Base-by-base conservation (phyloP, 805 yeast genomes). In the Candida sonorensis region DNA sequence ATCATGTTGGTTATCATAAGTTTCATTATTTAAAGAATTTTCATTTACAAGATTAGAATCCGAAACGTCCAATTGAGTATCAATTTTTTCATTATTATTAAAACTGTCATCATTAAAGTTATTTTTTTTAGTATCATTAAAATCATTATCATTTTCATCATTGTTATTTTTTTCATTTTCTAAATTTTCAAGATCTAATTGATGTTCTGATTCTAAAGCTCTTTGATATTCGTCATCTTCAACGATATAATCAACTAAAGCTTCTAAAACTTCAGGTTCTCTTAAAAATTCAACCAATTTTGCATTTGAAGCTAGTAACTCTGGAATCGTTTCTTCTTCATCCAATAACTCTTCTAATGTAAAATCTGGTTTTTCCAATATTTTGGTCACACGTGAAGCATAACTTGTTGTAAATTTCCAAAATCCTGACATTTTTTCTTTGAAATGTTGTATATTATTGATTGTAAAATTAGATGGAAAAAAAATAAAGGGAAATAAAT, bases 271-370 rank as follows among this genome's bases (percentile, higher is more conserved):
- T 33, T 77, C 82, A 11, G 92, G 87, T 50, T 83, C 84, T 41
- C 90, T 69, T 34, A 92, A 64, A 47, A 79, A 79, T 47, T 86
- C 92, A 24, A 88, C 66, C 30, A 92, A 67, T 50, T 81, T 80
- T 27, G 79, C 69, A 53, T 82, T 82, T 13, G 86, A 77, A 15
- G 81, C 73, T 41, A 80, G 60, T 23, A 85, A 61, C 51, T 84
- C 92, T 36, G 82, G 82, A 17, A 82, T 63, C 18, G 85, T 57
- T 37, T 81, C 88, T 28, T 75, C 81, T 45, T 83, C 90, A 50
- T 81, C 87, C 39, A 85, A 61, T 27, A 85, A 57, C 29, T 79
- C 81, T 28, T 71, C 75, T 37, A 77, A 55, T 5, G 60, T 52
- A 40, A 59, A 64, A 36, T 68, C 66, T 4, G 66, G 65, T 35